Evolutionary conservation across 148 eudicot genomes (phyloP).

Genomic region (Suaeda aralocaspica): DNA sequence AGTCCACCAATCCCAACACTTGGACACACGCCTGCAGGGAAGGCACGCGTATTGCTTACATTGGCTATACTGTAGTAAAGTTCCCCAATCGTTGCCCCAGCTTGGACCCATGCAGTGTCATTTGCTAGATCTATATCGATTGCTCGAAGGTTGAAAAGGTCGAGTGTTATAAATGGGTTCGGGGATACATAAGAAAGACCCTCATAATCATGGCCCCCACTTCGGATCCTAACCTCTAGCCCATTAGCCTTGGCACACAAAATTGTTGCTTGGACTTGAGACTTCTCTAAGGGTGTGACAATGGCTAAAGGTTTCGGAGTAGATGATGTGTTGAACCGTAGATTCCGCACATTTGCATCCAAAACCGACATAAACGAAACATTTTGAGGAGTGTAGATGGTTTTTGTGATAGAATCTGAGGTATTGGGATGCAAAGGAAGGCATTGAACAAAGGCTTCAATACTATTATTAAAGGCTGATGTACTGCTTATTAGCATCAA

Average conservation of each 20-base stretch:
- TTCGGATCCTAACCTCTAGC: constrained; percentile 35
- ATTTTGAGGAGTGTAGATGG: constrained; percentile 26
- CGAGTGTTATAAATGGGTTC: constrained; percentile 36
- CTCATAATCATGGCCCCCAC: constrained; percentile 40
- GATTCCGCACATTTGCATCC: constrained; percentile 29
- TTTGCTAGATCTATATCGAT: constrained; percentile 24
- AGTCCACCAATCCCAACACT: constrained; percentile 41
- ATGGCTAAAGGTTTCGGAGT: constrained; percentile 41
- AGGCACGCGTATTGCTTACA: constrained; percentile 34
- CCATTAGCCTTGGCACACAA: constrained; percentile 31
- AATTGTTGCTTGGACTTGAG: constrained; percentile 39
- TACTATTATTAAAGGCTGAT: not conserved
- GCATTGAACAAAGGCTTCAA: constrained; percentile 24
- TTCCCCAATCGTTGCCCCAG: constrained; percentile 42
- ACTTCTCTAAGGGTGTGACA: constrained; percentile 29
- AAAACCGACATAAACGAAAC: constrained; percentile 26
- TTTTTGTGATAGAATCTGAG: constrained; percentile 20
- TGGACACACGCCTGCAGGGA: constrained; percentile 40
- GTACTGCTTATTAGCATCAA: not conserved
- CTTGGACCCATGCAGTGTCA: constrained; percentile 36
- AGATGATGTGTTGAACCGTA: constrained; percentile 37
- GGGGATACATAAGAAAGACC: constrained; percentile 31
- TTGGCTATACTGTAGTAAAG: constrained; percentile 34
- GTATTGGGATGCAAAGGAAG: constrained; percentile 17
- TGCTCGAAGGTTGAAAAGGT: constrained; percentile 40